Conservation (phyloP, 345 rosid species). For the Noccaea bulbosa region DNA sequence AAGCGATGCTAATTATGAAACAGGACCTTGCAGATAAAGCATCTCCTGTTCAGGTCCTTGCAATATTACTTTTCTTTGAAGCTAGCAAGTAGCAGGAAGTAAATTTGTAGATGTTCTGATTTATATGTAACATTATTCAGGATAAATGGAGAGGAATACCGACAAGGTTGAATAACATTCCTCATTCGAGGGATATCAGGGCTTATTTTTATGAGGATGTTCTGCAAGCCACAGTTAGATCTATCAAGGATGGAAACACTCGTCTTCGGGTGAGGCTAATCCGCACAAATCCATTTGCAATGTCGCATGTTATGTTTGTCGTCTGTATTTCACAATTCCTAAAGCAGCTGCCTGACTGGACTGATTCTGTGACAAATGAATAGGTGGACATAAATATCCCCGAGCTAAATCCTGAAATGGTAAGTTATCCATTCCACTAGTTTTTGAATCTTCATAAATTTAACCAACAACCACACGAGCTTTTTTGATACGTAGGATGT, state of each 20-base stretch:
- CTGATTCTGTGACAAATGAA: conserved; percentile 34
- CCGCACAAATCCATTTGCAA: neutral
- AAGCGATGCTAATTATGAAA: conserved; percentile 46
- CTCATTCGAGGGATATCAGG: conserved; percentile 95
- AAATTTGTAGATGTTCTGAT: conserved; percentile 19
- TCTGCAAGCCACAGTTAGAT: conserved; percentile 71
- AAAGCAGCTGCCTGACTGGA: conserved; percentile 3
- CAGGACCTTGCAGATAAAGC: conserved; percentile 45
- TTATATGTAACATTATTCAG: conserved; percentile 53
- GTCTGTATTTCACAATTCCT: conserved; percentile 1
- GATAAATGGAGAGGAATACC: conserved; percentile 95
- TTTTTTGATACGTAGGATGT: conserved; percentile 74
- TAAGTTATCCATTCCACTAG: conserved; percentile 32
- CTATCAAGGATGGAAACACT: conserved; percentile 70
- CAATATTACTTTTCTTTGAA: neutral
- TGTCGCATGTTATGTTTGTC: neutral
- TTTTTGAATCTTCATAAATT: conserved; percentile 2
- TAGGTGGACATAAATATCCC: conserved; percentile 96
- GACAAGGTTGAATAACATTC: conserved; percentile 85
- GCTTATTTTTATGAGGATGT: conserved; percentile 88
- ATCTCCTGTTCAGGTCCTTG: conserved; percentile 54
- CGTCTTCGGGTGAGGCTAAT: conserved; percentile 66
- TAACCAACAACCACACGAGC: conserved; percentile 22
- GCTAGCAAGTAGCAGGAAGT: conserved; percentile 7
- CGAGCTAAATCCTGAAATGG: conserved; percentile 97